These are phyloP conservation scores for Mycena alexandri DNA, from an alignment of 768 basidiomycete species.

Conservation along the genomic window DNA sequence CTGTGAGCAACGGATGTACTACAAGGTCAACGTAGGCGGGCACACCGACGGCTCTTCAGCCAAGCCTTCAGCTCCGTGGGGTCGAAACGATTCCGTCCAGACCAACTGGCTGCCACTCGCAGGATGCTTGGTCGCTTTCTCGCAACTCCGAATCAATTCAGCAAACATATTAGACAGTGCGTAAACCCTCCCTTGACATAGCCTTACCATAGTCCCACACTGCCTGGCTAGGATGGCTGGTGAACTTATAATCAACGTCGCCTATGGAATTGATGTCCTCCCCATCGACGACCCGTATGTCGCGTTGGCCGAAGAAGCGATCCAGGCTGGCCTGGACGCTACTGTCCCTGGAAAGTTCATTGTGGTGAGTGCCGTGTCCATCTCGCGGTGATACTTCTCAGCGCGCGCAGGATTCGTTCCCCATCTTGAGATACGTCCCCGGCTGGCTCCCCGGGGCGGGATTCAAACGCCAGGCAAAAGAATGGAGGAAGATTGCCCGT, in stretches of 20 bases:
- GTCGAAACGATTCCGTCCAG: constrained; percentile 32
- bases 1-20: too few relatives aligned
- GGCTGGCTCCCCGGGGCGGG: constrained; percentile 47
- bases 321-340: constrained; percentile 33
- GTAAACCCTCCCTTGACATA: background rate
- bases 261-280: constrained; percentile 45
- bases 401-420: too few relatives aligned
- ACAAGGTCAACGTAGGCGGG: constrained; percentile 35
- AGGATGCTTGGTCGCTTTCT: constrained; percentile 39
- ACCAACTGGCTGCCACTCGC: constrained; percentile 34
- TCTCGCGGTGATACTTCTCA: too few relatives aligned
- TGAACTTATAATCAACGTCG: constrained; percentile 28
- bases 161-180: constrained; percentile 40
- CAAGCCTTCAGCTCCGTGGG: constrained; percentile 40
- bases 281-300: constrained; percentile 43
- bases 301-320: constrained; percentile 31
- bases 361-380: constrained; percentile 31
- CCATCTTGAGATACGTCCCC: constrained; percentile 43
- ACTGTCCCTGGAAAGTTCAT: constrained; percentile 36
- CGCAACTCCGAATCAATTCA: constrained; percentile 31
- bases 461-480: constrained; percentile 48
- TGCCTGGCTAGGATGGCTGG: constrained; percentile 43
- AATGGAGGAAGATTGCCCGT: constrained; percentile 31
- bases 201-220: background rate
- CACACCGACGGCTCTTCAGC: constrained; percentile 38